Percentiles rank a stretch among this genome's conserved stretches.
Conservation (phyloP, 257 asterid genomes). For the Solanum megistacrolobum region DNA sequence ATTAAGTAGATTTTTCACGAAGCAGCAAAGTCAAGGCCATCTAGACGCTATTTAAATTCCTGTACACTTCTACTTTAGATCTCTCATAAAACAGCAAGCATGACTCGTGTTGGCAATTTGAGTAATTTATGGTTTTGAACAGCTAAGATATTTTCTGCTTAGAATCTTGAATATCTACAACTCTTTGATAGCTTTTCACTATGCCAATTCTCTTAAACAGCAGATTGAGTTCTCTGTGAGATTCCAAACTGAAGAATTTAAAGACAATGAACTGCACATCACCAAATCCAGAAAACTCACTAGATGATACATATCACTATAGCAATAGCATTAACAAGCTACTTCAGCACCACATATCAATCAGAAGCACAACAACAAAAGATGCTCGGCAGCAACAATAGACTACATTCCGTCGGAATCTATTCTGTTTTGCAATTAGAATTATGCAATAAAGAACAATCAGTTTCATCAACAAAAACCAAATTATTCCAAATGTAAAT, state of each 20-base stretch:
- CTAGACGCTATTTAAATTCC: neutral
- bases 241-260: neutral
- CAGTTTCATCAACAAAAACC: neutral
- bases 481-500: neutral
- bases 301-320: neutral
- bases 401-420: neutral
- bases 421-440: neutral
- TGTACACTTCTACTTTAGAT: neutral
- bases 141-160: neutral
- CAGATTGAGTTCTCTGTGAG: neutral
- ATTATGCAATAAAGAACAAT: neutral
- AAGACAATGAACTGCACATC: neutral
- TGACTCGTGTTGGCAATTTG: no score
- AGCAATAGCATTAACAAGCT: neutral
- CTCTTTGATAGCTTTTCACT: neutral
- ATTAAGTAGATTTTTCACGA: neutral
- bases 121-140: neutral
- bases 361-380: neutral
- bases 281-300: neutral
- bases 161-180: neutral
- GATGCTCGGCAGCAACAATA: neutral
- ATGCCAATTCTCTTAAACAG: neutral
- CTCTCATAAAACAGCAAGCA: no score
- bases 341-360: neutral
- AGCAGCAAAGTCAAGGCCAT: neutral